phyloP scores from a whole-genome alignment of 768 basidiomycete species.

The Chalciporus chontae region DNA sequence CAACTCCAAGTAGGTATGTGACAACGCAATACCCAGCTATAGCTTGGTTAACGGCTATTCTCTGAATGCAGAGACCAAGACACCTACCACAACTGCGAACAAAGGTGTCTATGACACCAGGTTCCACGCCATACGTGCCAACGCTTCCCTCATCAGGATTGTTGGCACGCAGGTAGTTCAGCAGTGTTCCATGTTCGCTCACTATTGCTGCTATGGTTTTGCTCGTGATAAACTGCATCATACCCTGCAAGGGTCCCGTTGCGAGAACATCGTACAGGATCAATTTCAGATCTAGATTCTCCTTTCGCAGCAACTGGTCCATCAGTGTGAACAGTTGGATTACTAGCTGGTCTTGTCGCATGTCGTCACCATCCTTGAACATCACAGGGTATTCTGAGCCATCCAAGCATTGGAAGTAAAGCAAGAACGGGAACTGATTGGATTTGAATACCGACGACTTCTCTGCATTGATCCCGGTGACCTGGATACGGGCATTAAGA shows the following conservation, averaged over 20 bases:
- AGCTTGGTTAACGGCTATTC: constrained; percentile 10
- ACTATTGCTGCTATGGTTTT: constrained; percentile 95
- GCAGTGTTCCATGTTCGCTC: constrained; percentile 82
- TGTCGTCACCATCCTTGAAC: constrained; percentile 98
- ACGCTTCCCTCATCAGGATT: constrained; percentile 94
- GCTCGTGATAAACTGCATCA: constrained; percentile 95
- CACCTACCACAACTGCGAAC: constrained; percentile 87
- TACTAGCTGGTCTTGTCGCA: constrained; percentile 97
- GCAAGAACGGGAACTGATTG: constrained; percentile 85
- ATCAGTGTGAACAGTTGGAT: constrained; percentile 98
- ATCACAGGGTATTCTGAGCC: constrained; percentile 90
- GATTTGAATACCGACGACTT: constrained; percentile 97
- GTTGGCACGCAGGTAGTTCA: constrained; percentile 83
- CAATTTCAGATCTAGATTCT: constrained; percentile 90
- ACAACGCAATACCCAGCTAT: constrained; percentile 97
- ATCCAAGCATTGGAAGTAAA: constrained; percentile 86
- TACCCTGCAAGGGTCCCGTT: constrained; percentile 87
- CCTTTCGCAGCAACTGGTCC: constrained; percentile 90
- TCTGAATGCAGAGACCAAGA: constrained; percentile 26
- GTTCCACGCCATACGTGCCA: constrained; percentile 93
- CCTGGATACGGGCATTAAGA: constrained; percentile 79
- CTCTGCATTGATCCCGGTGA: constrained; percentile 86
- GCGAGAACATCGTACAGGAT: constrained; percentile 92
- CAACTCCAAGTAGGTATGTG: constrained; percentile 93
- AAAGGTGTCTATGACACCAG: constrained; percentile 92